Conservation (phyloP, 179 eudicot species). For the Patellifolia procumbens region DNA sequence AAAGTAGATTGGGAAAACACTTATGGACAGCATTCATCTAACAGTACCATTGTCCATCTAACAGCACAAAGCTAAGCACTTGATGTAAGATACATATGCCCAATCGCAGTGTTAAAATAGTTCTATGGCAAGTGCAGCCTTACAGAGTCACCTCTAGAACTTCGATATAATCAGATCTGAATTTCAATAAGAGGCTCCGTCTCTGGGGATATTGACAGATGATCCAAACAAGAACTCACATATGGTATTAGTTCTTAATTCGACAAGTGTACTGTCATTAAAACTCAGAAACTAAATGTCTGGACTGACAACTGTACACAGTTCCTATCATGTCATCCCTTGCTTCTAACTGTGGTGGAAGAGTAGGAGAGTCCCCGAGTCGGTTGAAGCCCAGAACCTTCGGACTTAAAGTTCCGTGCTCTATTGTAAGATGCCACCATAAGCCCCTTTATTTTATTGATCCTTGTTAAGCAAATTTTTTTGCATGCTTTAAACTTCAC, state of each 20-base stretch:
- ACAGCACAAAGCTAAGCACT: background rate
- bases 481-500: background rate
- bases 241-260: background rate
- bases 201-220: background rate
- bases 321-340: no score
- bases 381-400: no score
- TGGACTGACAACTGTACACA: background rate
- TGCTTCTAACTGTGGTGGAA: no score
- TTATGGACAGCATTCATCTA: background rate
- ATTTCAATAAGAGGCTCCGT: background rate
- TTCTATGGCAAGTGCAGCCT: background rate
- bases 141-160: background rate
- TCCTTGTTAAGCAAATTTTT: background rate
- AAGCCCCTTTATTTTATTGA: no score
- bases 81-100: background rate
- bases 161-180: background rate
- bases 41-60: background rate
- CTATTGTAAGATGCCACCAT: no score
- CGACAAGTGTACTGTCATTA: background rate
- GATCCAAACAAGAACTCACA: background rate
- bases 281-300: background rate
- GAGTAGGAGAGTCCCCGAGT: no score
- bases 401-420: no score
- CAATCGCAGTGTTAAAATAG: background rate
- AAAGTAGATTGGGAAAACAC: background rate